Evolutionary conservation across 2,329 filamentous ascomycete species (phyloP).

Genomic region (Neofusicoccum laricinum): DNA sequence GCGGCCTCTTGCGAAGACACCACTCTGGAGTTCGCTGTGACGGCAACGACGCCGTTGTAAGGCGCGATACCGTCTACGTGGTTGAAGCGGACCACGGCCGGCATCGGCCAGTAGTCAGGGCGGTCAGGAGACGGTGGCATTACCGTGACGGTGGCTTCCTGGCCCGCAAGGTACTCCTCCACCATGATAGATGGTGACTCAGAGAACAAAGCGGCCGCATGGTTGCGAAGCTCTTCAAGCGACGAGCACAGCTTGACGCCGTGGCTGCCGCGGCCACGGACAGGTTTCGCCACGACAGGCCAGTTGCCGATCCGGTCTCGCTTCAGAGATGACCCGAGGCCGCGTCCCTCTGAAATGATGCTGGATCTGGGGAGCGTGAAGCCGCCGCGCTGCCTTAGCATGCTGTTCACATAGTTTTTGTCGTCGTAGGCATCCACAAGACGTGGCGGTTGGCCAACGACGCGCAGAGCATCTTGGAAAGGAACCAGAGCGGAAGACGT

Average conservation of each 20-base stretch:
- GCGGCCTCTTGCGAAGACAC: slow-evolving; percentile 32
- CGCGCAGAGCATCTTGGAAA: slow-evolving; percentile 30
- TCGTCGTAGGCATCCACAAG: slow-evolving; percentile 51
- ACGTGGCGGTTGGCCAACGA: slow-evolving; percentile 48
- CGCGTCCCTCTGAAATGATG: slow-evolving; percentile 18
- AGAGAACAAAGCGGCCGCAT: slow-evolving; percentile 34
- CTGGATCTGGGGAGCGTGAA: slow-evolving; percentile 39
- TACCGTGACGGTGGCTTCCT: slow-evolving; percentile 52
- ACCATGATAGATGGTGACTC: slow-evolving; percentile 43
- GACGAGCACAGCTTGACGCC: slow-evolving; percentile 48
- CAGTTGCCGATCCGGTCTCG: slow-evolving; percentile 23
- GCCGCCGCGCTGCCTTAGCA: slow-evolving; percentile 34
- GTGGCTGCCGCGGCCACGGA: slow-evolving; percentile 49
- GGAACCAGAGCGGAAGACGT: slow-evolving; percentile 33
- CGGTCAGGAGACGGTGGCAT: slow-evolving; percentile 44
- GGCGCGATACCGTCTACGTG: slow-evolving; percentile 48
- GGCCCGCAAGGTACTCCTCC: slow-evolving; percentile 48
- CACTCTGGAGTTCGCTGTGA: slow-evolving; percentile 47
- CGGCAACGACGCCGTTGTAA: slow-evolving; percentile 49
- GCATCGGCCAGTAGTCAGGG: slow-evolving; percentile 43
- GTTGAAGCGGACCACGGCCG: slow-evolving; percentile 48
- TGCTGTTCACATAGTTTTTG: slow-evolving; percentile 48
- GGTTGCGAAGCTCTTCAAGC: slow-evolving; percentile 30
- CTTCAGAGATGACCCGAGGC: slow-evolving; percentile 5
- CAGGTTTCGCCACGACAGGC: slow-evolving; percentile 49